Evolutionary conservation across 140 eudicot genomes (phyloP).

Genomic region (Stevia rebaudiana): DNA sequence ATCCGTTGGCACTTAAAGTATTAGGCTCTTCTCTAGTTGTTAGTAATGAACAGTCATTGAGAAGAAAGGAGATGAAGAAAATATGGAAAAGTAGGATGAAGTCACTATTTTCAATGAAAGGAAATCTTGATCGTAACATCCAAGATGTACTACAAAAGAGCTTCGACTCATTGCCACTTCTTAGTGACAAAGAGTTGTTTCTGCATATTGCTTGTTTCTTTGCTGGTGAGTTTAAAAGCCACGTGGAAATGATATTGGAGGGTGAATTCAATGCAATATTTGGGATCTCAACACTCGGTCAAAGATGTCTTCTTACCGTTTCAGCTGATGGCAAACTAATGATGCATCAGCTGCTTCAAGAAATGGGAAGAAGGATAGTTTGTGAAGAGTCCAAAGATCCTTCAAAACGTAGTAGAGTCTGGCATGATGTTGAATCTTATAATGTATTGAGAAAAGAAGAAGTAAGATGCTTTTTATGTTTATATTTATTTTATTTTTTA

Average conservation of each 20-base stretch:
- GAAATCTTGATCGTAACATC: neutral
- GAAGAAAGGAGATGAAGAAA: too few relatives aligned
- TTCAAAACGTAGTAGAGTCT: conserved; percentile 8
- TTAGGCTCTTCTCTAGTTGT: neutral
- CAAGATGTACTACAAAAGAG: neutral
- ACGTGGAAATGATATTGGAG: neutral
- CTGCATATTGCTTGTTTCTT: conserved; percentile 24
- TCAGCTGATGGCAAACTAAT: neutral
- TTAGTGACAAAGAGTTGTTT: conserved; percentile 9
- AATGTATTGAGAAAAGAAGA: neutral
- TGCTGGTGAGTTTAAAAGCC: neutral
- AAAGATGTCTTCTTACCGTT: neutral
- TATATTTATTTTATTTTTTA: neutral
- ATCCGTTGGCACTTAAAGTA: too few relatives aligned
- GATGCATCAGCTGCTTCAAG: conserved; percentile 6
- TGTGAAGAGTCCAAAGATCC: neutral
- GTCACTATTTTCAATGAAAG: neutral
- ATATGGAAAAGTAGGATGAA: too few relatives aligned
- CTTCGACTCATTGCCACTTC: neutral
- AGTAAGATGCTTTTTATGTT: neutral
- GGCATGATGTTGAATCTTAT: conserved; percentile 1
- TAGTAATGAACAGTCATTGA: too few relatives aligned
- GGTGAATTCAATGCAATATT: neutral
- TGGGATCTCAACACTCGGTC: neutral
- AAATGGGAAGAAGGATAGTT: neutral